Conservation (phyloP, 345 rosid species). For the Sonneratia alba region DNA sequence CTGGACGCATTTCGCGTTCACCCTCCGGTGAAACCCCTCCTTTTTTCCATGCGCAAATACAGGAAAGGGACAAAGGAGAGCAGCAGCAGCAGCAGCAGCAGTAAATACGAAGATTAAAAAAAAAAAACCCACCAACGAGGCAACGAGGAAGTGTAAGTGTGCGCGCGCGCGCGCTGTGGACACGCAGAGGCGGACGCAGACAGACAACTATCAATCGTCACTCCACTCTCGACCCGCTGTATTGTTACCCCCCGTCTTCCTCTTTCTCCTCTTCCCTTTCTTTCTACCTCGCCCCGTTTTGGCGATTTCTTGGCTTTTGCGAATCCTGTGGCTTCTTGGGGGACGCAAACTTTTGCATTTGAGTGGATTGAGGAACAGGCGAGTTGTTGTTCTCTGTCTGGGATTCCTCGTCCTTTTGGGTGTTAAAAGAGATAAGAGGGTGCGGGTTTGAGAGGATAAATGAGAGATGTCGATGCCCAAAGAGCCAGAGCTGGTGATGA, state of each 20-base stretch:
- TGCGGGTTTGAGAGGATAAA: neutral
- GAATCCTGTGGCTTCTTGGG: neutral
- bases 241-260: neutral
- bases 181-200: neutral
- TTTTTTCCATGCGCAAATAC: neutral
- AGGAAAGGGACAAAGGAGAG: neutral
- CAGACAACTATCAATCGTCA: neutral
- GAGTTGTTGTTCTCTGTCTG: neutral
- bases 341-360: neutral
- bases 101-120: too few relatives aligned
- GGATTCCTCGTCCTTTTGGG: neutral
- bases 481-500: slow-evolving; percentile 89
- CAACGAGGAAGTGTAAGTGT: neutral
- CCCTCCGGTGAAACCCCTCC: neutral
- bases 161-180: neutral
- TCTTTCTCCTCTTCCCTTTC: neutral
- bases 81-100: neutral
- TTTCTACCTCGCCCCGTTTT: neutral
- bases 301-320: neutral
- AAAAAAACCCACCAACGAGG: neutral
- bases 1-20: slow-evolving; percentile 11
- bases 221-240: neutral
- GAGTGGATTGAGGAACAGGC: neutral
- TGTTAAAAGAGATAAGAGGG: neutral
- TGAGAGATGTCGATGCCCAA: slow-evolving; percentile 63